These are phyloP conservation scores for Adenanthera pavonina DNA, from an alignment of 306 rosid species.

Conservation along the genomic window DNA sequence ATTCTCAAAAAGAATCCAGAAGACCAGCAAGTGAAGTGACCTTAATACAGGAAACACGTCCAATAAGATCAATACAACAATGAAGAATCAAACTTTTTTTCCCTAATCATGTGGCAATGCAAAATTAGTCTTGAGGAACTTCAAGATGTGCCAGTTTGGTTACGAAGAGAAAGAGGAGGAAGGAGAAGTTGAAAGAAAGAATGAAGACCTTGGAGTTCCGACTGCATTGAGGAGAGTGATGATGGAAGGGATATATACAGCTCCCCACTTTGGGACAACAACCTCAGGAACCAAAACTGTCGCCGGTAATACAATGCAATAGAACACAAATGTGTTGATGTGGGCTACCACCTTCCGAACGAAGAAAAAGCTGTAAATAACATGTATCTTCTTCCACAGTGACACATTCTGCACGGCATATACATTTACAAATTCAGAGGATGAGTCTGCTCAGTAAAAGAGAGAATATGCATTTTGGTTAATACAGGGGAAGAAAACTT, in stretches of 20 bases:
- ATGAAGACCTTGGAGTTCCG: conserved; percentile 85
- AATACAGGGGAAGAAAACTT: not conserved
- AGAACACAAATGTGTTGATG: conserved; percentile 78
- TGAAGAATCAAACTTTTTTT: not conserved
- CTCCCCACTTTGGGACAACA: conserved; percentile 88
- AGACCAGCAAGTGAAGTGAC: conserved; percentile 80
- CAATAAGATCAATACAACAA: not conserved
- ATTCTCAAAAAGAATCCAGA: conserved; percentile 96
- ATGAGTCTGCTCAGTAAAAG: not conserved
- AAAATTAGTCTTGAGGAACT: not conserved
- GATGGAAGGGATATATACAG: conserved; percentile 81
- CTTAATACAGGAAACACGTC: conserved; percentile 48
- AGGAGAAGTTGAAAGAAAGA: conserved; percentile 14
- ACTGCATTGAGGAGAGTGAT: conserved; percentile 86
- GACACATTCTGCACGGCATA: conserved; percentile 77
- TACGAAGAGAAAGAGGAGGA: not conserved
- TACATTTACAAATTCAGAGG: not conserved
- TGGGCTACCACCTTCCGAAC: conserved; percentile 92
- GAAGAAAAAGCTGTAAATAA: conserved; percentile 94
- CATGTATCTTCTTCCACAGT: conserved; percentile 87
- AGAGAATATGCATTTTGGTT: not conserved
- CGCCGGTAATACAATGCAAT: conserved; percentile 83
- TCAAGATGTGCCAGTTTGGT: not conserved
- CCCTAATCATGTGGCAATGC: no score
- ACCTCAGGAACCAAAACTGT: conserved; percentile 94